Evolutionary conservation across 805 yeast genomes (phyloP), one percentile per base, ranked within the genome.

Genomic region (Ogataea trehalophila): DNA sequence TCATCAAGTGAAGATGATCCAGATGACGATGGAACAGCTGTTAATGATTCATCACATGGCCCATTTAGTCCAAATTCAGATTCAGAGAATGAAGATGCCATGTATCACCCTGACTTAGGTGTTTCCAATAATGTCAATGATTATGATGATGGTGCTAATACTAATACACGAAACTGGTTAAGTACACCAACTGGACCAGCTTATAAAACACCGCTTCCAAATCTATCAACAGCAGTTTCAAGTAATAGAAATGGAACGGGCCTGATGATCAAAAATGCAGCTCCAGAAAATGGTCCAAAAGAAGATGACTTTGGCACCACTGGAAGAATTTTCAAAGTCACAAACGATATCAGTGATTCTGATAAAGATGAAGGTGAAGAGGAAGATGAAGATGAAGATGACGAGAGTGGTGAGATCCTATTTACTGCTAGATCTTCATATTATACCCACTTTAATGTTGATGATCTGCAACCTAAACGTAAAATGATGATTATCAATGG

Each of bases 351-450:
- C 2, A 37, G 29, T 37, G 39, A 37, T 20, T 37, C 39, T 6
- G 38, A 43, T 15, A 31, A 14, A 15, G 17, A 39, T 13, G 43
- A 39, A 18, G 39, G 17, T 6, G 42, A 45, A 4, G 51, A 53
- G 8, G 52, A 46, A 17, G 57, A 53, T 16, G 52, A 51, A 5
- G 52, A 53, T 15, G 53, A 48, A 9, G 57, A 53, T 16, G 61
- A 52, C 15, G 61, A 49, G 1, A 56, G 58, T 41, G 68, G 57
- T 2, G 61, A 54, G 6, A 45, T 70, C 18, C 63, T 62, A 40
- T 70, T 70, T 47, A 61, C 60, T 6, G 72, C 70, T 2, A 59
- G 62, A 42, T 61, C 72, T 2, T 70, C 72, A 6, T 54, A 56
- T 42, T 58, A 56, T 29, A 50, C 65, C 2, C 65, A 59, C 9